Percentiles rank a stretch among this genome's conserved stretches.
phyloP scores from a whole-genome alignment of 345 rosid species.

The Leavenworthia alabamica region DNA sequence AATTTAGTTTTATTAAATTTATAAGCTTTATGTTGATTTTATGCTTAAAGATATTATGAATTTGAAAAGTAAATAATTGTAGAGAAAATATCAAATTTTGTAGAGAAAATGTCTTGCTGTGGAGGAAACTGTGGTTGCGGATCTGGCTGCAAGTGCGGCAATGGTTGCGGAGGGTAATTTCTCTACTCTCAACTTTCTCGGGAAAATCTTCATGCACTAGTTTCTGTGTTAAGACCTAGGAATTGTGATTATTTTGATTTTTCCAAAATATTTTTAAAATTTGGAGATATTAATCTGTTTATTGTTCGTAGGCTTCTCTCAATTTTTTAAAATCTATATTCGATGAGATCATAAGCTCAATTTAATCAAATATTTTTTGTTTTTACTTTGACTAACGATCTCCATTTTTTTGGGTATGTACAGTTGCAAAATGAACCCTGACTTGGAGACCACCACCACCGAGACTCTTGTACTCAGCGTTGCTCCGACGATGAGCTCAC shows the following conservation, averaged over 20 bases:
- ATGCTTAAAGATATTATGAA: too few relatives aligned
- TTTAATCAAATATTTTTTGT: not conserved
- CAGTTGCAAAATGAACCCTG: slow-evolving; percentile 81
- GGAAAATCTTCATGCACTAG: not conserved
- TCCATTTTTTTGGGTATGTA: not conserved
- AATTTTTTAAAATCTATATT: too few relatives aligned
- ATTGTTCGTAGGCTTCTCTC: not conserved
- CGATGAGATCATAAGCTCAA: not conserved
- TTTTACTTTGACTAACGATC: not conserved
- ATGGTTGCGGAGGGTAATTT: slow-evolving; percentile 48
- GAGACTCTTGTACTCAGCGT: slow-evolving; percentile 56
- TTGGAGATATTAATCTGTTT: not conserved
- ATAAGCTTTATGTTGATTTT: too few relatives aligned
- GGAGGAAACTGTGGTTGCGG: slow-evolving; percentile 66
- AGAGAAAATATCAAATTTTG: too few relatives aligned
- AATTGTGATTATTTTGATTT: not conserved
- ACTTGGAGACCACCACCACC: slow-evolving; percentile 46
- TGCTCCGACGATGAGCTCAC: slow-evolving; percentile 35
- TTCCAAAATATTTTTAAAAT: not conserved
- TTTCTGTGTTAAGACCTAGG: not conserved
- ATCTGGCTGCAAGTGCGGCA: slow-evolving; percentile 52
- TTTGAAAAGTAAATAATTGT: too few relatives aligned
- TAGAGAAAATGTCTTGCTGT: slow-evolving; percentile 58
- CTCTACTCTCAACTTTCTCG: not conserved
- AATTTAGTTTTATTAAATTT: too few relatives aligned